Conservation (phyloP, 805 yeast species). For the Starmerella powellii region DNA sequence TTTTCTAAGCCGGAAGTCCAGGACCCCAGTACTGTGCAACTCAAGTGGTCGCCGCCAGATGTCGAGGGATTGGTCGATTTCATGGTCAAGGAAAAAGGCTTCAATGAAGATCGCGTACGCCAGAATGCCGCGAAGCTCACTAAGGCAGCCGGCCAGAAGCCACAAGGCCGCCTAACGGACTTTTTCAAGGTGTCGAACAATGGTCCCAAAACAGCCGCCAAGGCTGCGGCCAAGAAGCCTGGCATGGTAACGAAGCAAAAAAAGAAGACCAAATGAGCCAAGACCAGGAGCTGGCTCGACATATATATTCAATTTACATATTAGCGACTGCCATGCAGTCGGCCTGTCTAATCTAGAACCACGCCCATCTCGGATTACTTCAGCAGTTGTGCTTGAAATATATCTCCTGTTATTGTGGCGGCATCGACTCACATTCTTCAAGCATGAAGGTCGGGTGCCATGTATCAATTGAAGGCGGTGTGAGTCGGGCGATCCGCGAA, state of each 20-base stretch:
- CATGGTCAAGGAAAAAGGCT: slow-evolving; percentile 79
- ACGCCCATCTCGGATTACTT: too few species aligned
- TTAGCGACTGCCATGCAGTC: too few species aligned
- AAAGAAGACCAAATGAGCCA: background rate
- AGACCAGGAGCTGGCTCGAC: background rate
- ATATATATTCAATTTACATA: background rate
- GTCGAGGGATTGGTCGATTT: slow-evolving; percentile 69
- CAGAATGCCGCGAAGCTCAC: slow-evolving; percentile 75
- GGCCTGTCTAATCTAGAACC: too few species aligned
- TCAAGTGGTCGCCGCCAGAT: slow-evolving; percentile 87
- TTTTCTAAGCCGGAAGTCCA: slow-evolving; percentile 73
- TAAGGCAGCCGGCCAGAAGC: slow-evolving; percentile 72
- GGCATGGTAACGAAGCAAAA: slow-evolving; percentile 11
- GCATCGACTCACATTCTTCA: too few species aligned
- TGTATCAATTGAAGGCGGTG: slow-evolving; percentile 69
- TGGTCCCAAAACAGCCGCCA: background rate
- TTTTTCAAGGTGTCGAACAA: slow-evolving; percentile 51
- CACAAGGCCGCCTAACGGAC: slow-evolving; percentile 86
- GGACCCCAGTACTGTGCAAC: slow-evolving; percentile 45
- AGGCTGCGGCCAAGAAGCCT: slow-evolving; percentile 3
- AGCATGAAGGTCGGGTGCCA: slow-evolving; percentile 72
- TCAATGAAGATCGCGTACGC: slow-evolving; percentile 81
- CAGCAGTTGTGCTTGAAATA: too few species aligned
- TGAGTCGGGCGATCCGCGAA: slow-evolving; percentile 53
- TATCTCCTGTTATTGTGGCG: too few species aligned